These are phyloP conservation scores for Auriscalpium microsporum DNA, from an alignment of 768 basidiomycete genomes.

Conservation along the genomic window DNA sequence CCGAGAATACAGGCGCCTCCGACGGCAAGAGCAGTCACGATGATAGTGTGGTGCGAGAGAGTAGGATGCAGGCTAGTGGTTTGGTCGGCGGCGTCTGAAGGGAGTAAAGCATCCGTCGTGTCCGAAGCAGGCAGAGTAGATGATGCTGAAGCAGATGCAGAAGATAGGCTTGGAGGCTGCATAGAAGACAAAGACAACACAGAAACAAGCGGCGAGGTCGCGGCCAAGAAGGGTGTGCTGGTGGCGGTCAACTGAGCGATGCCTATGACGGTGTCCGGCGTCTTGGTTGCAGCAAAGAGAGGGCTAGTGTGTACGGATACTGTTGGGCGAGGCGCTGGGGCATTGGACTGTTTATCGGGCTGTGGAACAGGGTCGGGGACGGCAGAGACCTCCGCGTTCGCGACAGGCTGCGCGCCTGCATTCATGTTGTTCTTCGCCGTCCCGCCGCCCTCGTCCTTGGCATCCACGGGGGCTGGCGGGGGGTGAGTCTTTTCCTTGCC, in stretches of 20 bases:
- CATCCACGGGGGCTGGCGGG: background rate
- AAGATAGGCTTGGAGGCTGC: background rate
- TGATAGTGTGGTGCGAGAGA: constrained; percentile 30
- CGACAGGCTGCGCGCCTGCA: constrained; percentile 5
- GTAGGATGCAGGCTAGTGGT: constrained; percentile 5
- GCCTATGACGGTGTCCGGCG: too few species aligned
- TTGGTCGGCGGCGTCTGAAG: background rate
- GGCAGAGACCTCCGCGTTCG: constrained; percentile 27
- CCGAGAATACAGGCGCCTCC: constrained; percentile 42
- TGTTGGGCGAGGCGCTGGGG: background rate
- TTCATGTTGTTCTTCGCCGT: constrained; percentile 3
- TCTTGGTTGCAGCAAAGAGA: constrained; percentile 13
- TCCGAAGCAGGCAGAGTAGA: background rate
- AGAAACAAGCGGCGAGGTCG: background rate
- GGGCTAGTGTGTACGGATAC: constrained; percentile 18
- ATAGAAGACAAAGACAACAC: background rate
- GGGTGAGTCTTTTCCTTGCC: too few species aligned
- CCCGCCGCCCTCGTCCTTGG: background rate
- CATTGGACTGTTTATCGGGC: constrained; percentile 20
- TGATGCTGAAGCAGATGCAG: background rate
- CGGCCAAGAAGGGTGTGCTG: background rate
- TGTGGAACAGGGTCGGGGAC: constrained; percentile 46
- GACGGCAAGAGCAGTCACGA: constrained; percentile 46
- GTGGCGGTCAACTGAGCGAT: background rate
- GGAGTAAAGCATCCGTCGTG: background rate